Conservation (phyloP, 2,329 filamentous ascomycete genomes). For the Periconia sp. region DNA sequence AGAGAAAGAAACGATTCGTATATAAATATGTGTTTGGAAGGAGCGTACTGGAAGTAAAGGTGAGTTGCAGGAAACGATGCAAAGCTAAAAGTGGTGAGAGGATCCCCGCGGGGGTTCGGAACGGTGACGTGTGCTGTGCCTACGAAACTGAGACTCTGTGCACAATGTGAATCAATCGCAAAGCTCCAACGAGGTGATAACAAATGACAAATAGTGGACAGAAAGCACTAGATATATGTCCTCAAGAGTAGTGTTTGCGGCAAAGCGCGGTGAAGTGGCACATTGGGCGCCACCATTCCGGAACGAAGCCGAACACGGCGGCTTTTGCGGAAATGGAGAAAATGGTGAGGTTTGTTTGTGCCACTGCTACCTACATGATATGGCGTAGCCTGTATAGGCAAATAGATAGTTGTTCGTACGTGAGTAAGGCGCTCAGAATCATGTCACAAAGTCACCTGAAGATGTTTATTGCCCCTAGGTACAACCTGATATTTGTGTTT, state of each 20-base stretch:
- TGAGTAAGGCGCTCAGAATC: too few species aligned
- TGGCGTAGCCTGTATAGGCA: too few species aligned
- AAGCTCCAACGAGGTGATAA: not conserved
- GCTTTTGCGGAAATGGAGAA: too few species aligned
- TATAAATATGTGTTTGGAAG: too few species aligned
- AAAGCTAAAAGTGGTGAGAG: slow-evolving; percentile 3
- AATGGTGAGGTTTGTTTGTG: too few species aligned
- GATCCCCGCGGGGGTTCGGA: not conserved
- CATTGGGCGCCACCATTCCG: slow-evolving; percentile 26
- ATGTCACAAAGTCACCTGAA: too few species aligned
- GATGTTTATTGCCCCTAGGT: too few species aligned
- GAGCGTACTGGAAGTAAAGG: too few species aligned
- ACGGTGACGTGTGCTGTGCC: not conserved
- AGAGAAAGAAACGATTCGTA: not conserved
- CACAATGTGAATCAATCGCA: not conserved
- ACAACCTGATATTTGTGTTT: too few species aligned
- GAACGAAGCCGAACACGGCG: slow-evolving; percentile 12
- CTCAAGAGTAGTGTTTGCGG: not conserved
- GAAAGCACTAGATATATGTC: not conserved
- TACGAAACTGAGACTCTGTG: not conserved
- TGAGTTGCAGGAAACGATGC: not conserved
- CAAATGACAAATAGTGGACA: not conserved
- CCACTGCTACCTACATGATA: too few species aligned
- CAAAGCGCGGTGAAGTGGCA: slow-evolving; percentile 2
- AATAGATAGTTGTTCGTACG: too few species aligned